Evolutionary conservation across 2,329 filamentous ascomycete genomes (phyloP).

Genomic region (Ceratocystis alfenasii): DNA sequence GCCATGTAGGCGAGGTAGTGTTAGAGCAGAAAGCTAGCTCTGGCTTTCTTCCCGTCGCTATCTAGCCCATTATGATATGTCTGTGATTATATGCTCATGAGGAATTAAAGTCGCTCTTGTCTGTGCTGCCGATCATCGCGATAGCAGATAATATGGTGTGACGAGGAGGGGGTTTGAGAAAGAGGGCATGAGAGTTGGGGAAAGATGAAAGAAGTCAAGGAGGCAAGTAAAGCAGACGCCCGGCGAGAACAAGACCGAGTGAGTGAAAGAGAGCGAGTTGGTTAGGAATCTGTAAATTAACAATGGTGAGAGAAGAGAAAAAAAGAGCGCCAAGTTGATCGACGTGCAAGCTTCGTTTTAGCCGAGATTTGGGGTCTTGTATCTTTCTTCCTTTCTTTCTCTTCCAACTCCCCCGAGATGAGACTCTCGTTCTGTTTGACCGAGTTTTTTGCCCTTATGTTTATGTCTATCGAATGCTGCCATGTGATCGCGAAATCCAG

Average conservation of each 20-base stretch:
- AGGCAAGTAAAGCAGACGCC: neutral
- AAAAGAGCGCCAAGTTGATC: conserved; percentile 5
- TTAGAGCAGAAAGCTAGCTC: no score
- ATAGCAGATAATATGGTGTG: neutral
- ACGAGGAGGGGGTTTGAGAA: neutral
- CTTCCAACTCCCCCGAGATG: conserved; percentile 3
- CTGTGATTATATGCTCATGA: neutral
- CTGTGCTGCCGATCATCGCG: neutral
- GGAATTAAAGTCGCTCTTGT: neutral
- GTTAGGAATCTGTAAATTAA: neutral
- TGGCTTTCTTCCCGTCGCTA: neutral
- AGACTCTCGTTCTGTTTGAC: neutral
- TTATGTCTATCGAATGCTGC: neutral
- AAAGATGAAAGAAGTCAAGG: neutral
- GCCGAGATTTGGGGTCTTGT: neutral
- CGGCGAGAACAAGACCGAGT: neutral
- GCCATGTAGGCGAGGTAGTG: no score
- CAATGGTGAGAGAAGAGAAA: neutral
- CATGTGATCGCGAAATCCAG: neutral
- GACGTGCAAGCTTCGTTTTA: conserved; percentile 6
- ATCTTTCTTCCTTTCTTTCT: neutral
- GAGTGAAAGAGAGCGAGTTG: neutral
- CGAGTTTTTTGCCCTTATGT: neutral
- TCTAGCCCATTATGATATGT: neutral
- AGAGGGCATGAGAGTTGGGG: neutral